These are phyloP conservation scores for Silene noctiflora DNA, from an alignment of 179 eudicot genomes.

Conservation along the genomic window DNA sequence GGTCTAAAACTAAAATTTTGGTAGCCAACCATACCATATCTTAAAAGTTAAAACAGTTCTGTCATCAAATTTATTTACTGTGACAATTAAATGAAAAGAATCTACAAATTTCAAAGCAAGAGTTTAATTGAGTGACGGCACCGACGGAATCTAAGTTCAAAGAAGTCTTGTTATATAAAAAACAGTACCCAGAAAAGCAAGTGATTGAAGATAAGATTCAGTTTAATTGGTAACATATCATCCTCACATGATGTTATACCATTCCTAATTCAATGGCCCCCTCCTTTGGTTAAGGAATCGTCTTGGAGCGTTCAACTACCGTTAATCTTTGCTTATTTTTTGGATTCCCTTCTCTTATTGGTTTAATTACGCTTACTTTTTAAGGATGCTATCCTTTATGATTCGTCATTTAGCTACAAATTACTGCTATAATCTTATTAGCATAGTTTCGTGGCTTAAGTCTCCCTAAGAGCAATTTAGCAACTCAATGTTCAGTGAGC, in stretches of 20 bases:
- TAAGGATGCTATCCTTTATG: neutral
- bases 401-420: neutral
- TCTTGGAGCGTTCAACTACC: conserved; percentile 2
- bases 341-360: neutral
- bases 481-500: too few relatives aligned
- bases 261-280: conserved; percentile 12
- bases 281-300: conserved; percentile 19
- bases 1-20: too few relatives aligned
- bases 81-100: neutral
- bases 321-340: neutral
- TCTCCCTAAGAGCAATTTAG: too few relatives aligned
- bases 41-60: too few relatives aligned
- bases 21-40: too few relatives aligned
- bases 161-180: too few relatives aligned
- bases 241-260: conserved; percentile 11
- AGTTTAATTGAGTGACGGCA: neutral
- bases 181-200: neutral
- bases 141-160: neutral
- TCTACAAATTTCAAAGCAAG: neutral
- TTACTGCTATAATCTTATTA: too few relatives aligned
- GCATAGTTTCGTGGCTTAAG: too few relatives aligned
- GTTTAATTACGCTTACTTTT: neutral
- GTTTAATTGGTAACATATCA: neutral
- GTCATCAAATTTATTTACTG: too few relatives aligned
- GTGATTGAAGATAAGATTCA: conserved; percentile 9